Percentiles rank a stretch among this genome's conserved stretches.
Evolutionary conservation across 805 yeast genomes (phyloP).

Genomic region (Cyberlindnera euphorbiiphila): DNA sequence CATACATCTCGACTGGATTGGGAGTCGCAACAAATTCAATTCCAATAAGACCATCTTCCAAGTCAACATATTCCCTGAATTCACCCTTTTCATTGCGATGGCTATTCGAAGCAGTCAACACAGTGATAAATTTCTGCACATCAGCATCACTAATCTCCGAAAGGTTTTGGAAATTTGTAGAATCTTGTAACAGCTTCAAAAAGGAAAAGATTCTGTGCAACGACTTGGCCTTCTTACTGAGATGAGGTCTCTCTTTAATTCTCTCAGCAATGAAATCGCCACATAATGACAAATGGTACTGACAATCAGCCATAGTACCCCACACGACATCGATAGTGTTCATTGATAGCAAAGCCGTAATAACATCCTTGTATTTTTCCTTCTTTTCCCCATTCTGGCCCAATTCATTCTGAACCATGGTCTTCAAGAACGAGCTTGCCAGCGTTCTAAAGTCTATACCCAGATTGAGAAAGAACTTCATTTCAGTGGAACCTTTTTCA

Average conservation of each 20-base stretch:
- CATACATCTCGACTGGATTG: constrained; percentile 15
- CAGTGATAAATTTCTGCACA: constrained; percentile 14
- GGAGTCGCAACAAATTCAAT: constrained; percentile 32
- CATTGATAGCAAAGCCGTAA: constrained; percentile 82
- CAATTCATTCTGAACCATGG: constrained; percentile 47
- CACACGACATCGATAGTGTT: constrained; percentile 83
- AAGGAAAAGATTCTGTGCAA: constrained; percentile 77
- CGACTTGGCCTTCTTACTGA: constrained; percentile 72
- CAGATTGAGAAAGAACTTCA: constrained; percentile 64
- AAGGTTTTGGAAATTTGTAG: constrained; percentile 34
- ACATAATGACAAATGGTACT: constrained; percentile 69
- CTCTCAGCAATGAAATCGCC: constrained; percentile 69
- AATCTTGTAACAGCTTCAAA: constrained; percentile 70
- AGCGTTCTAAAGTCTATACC: constrained; percentile 74
- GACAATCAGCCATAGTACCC: constrained; percentile 88
- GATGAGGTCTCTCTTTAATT: constrained; percentile 57
- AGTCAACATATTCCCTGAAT: constrained; percentile 40
- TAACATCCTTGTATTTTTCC: constrained; percentile 78
- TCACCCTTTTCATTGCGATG: constrained; percentile 25
- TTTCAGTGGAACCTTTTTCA: constrained; percentile 59
- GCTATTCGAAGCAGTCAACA: constrained; percentile 12
- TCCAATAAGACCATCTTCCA: constrained; percentile 41
- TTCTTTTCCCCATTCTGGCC: constrained; percentile 25
- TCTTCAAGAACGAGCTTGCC: constrained; percentile 63
- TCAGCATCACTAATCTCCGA: constrained; percentile 16